A percentile compares a stretch with the other conserved stretches of the same genome.
Conservation (phyloP, 306 rosid species). For the Quillaja saponaria region DNA sequence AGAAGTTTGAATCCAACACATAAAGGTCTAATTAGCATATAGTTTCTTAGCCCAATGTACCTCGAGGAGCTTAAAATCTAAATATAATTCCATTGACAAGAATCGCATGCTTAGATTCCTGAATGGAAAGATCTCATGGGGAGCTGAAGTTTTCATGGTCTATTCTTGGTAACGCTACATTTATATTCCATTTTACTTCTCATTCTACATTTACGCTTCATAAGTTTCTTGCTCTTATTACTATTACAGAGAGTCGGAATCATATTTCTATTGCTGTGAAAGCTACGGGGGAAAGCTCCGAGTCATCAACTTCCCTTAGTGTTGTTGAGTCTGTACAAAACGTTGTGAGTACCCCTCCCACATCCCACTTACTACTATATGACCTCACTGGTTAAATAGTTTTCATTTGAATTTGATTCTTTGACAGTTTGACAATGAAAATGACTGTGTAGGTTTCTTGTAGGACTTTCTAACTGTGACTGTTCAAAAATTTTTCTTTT, state of each 20-base stretch:
- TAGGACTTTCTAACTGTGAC: too few species aligned
- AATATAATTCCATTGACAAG: not conserved
- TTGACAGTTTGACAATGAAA: too few species aligned
- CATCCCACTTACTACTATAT: constrained; percentile 9
- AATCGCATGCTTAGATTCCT: constrained; percentile 16
- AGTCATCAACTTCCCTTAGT: constrained; percentile 71
- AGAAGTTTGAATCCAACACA: constrained; percentile 4
- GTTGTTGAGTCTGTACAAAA: constrained; percentile 69
- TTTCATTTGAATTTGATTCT: too few species aligned
- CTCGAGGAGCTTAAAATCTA: too few species aligned
- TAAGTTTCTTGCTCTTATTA: not conserved
- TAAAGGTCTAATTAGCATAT: not conserved
- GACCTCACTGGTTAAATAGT: not conserved
- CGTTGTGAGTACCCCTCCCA: constrained; percentile 53
- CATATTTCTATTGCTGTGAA: constrained; percentile 46
- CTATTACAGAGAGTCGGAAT: constrained; percentile 48
- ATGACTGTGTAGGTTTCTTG: too few species aligned
- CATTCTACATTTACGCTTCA: not conserved
- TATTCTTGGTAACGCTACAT: not conserved
- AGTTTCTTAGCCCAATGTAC: too few species aligned
- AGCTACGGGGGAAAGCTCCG: constrained; percentile 69
- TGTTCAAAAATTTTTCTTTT: too few species aligned
- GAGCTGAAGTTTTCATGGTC: constrained; percentile 4
- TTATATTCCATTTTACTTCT: constrained; percentile 20
- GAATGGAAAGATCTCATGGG: constrained; percentile 10